These are phyloP conservation scores for Phytophthora constricta DNA, from an alignment of 352 stramenopile genomes.

Conservation along the genomic window DNA sequence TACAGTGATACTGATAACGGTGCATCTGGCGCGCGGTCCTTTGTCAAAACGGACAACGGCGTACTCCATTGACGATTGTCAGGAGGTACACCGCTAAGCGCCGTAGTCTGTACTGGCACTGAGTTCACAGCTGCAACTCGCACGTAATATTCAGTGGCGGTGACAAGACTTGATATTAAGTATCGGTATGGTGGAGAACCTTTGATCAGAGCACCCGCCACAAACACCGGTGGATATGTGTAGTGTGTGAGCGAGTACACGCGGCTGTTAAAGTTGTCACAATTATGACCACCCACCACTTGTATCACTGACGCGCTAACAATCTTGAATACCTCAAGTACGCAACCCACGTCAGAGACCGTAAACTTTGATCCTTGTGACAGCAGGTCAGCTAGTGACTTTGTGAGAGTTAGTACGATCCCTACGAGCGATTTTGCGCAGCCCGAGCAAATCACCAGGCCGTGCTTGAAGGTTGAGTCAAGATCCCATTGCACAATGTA, in stretches of 20 bases:
- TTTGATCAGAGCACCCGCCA: conserved; percentile 66
- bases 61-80: conserved; percentile 95
- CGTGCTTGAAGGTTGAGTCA: conserved; percentile 74
- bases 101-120: conserved; percentile 86
- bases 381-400: conserved; percentile 7
- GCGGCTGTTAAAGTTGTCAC: conserved; percentile 53
- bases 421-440: conserved; percentile 55
- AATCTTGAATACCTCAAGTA: conserved; percentile 38
- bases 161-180: conserved; percentile 73
- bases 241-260: conserved; percentile 73
- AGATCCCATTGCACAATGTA: conserved; percentile 93
- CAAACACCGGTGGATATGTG: conserved; percentile 48
- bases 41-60: conserved; percentile 68
- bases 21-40: conserved; percentile 84
- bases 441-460: conserved; percentile 47
- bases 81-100: conserved; percentile 73
- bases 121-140: conserved; percentile 92
- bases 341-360: conserved; percentile 57
- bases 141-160: conserved; percentile 89
- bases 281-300: conserved; percentile 33
- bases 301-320: conserved; percentile 34
- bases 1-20: conserved; percentile 65
- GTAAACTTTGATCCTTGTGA: conserved; percentile 48
- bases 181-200: conserved; percentile 86
- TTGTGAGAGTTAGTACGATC: conserved; percentile 47